A percentile compares a stretch with the other conserved stretches of the same genome.
These are phyloP conservation scores for Annulohypoxylon nitens DNA, from an alignment of 495 filamentous ascomycete genomes.

Conservation along the genomic window DNA sequence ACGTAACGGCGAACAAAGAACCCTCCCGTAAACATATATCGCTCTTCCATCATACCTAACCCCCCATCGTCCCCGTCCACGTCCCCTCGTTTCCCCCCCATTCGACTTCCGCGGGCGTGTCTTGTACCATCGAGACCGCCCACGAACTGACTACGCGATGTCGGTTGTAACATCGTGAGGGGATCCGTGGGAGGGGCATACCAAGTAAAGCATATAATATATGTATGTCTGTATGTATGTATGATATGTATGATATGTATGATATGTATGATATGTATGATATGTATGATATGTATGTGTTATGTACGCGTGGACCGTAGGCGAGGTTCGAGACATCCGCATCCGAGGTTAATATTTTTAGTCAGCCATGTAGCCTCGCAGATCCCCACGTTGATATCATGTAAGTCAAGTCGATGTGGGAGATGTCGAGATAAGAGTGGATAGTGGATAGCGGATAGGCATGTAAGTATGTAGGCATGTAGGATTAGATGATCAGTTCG, in stretches of 20 bases:
- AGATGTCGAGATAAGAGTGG: slow-evolving; percentile 43
- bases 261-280: background rate
- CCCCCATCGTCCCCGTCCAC: background rate
- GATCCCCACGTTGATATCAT: slow-evolving; percentile 45
- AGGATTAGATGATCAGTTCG: slow-evolving; percentile 30
- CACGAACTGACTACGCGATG: slow-evolving; percentile 28
- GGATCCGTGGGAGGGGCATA: slow-evolving; percentile 31
- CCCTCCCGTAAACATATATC: slow-evolving; percentile 23
- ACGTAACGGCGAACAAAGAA: slow-evolving; percentile 43
- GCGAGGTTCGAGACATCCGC: slow-evolving; percentile 24
- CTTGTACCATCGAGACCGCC: slow-evolving; percentile 30
- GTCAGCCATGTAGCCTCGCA: slow-evolving; percentile 39
- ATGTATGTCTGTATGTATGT: background rate
- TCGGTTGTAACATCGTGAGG: slow-evolving; percentile 37
- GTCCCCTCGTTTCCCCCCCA: background rate
- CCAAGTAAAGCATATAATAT: background rate
- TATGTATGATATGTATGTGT: background rate
- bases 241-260: slow-evolving; percentile 1
- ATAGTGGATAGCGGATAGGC: slow-evolving; percentile 11
- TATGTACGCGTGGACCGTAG: slow-evolving; percentile 18
- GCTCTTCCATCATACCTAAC: slow-evolving; percentile 2
- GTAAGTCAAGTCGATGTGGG: slow-evolving; percentile 25
- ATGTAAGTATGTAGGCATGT: background rate
- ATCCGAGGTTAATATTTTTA: slow-evolving; percentile 38
- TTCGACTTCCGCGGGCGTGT: slow-evolving; percentile 12